phyloP scores from a whole-genome alignment of 2,329 filamentous ascomycete species.

The Thielaviopsis populi region DNA sequence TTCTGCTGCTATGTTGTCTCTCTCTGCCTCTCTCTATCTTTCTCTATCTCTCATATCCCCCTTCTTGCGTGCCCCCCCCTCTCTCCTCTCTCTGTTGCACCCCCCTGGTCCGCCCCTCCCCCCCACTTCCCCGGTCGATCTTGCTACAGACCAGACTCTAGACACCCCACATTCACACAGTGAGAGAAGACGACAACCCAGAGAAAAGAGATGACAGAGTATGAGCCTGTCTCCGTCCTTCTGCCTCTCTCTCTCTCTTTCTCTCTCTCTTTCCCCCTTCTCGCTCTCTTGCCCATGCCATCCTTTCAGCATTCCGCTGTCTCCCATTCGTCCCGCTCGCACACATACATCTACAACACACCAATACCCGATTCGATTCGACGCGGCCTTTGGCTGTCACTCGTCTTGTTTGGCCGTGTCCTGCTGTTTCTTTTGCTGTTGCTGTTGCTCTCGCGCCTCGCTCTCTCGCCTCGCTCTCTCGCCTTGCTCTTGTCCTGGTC shows the following conservation, averaged over 20 bases:
- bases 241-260: neutral
- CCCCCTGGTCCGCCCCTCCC: neutral
- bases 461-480: neutral
- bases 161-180: neutral
- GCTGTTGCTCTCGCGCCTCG: neutral
- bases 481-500: neutral
- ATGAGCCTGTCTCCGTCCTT: neutral
- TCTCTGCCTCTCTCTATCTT: neutral
- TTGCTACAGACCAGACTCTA: neutral
- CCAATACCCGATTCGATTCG: neutral
- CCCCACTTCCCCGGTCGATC: constrained; percentile 9
- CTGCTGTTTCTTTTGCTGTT: neutral
- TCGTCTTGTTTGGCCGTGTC: neutral
- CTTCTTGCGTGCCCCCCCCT: neutral
- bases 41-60: neutral
- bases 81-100: neutral
- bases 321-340: neutral
- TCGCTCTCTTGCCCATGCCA: neutral
- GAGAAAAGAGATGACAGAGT: neutral
- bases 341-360: neutral
- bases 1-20: neutral
- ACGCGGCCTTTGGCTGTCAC: neutral
- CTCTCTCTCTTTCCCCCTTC: neutral
- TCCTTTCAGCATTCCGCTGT: neutral
- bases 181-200: neutral